These are phyloP conservation scores for Dipteronia dyeriana DNA, from an alignment of 345 rosid genomes.

Conservation along the genomic window DNA sequence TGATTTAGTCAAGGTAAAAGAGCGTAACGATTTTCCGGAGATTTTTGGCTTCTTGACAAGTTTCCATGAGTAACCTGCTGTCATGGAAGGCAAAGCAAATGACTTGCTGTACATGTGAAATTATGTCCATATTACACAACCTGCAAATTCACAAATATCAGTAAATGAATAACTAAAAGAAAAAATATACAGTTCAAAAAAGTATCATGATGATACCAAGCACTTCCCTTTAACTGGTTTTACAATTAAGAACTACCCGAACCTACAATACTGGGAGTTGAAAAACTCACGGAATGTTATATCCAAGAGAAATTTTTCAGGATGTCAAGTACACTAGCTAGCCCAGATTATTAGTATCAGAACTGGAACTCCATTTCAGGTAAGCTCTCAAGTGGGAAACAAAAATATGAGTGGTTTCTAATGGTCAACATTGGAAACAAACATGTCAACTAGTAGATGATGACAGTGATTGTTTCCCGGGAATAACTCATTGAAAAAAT, in stretches of 20 bases:
- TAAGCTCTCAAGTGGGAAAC: too few species aligned
- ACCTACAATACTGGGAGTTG: neutral
- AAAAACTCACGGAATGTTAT: too few species aligned
- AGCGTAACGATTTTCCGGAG: conserved; percentile 90
- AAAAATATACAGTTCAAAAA: neutral
- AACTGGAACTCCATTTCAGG: neutral
- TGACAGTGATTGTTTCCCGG: neutral
- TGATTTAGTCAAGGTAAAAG: conserved; percentile 79
- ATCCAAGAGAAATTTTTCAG: neutral
- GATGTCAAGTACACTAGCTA: neutral
- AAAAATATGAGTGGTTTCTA: neutral
- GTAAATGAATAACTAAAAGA: neutral
- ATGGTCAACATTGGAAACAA: neutral
- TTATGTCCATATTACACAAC: conserved; percentile 94
- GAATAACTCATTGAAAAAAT: neutral
- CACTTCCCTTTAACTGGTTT: too few species aligned
- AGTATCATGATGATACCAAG: too few species aligned
- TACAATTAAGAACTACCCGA: too few species aligned
- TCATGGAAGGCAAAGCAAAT: conserved; percentile 99
- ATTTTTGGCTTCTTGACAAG: conserved; percentile 94
- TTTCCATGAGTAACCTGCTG: conserved; percentile 88
- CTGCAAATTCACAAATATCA: conserved; percentile 40
- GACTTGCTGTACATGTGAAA: conserved; percentile 93
- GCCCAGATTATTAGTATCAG: neutral
- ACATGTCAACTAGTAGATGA: neutral